Evolutionary conservation across 2,329 filamentous ascomycete genomes (phyloP), one percentile per base, ranked within the genome.

Genomic region (Verticillium isaacii): DNA sequence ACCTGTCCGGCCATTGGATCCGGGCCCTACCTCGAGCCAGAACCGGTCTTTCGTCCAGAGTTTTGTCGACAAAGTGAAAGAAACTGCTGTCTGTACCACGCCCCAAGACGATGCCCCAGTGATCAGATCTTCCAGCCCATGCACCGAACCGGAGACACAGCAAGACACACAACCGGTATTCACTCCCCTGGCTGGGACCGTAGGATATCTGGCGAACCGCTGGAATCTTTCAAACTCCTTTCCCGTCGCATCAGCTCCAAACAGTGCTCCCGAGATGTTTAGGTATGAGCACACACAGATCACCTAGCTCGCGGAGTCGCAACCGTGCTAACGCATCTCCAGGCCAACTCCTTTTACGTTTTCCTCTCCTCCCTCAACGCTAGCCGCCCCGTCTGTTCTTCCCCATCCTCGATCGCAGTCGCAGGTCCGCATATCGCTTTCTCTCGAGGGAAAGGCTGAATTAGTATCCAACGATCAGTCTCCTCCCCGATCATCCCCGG

Each of bases 371-470:
- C 76, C 57, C 7, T 52, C 45, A 52, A 4, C 19, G 3, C 11
- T 52, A 23, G 4, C 45, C 77, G 74, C 65, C 77, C 79, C 9
- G 75, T 76, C 71, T 14, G 60, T 74, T 57, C 71, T 77, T 15
- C 71, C 77, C 60, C 70, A 73, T 57, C 74, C 72, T 57, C 76
- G 74, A 58, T 75, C 76, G 55, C 75, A 76, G 57, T 76, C 80
- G n/a, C 83, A 85, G 32, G 83, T 96, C 62, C 88, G 92, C 57
- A 82, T 97, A 32, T 92, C 91, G 1, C 87, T 95, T 70, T 95
- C 92, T 19, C 83, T 93, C 36, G 92, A 97, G 70, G 94, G 94
- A 67, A 94, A 93, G 71, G 94, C 94, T n/a, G 90, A 94, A 69
- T 82, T 97, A 59, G 86, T 93, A 25, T 86, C 89, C 60, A 83